Evolutionary conservation across 2,329 filamentous ascomycete species (phyloP).

Genomic region (Neoarthrinium moseri): DNA sequence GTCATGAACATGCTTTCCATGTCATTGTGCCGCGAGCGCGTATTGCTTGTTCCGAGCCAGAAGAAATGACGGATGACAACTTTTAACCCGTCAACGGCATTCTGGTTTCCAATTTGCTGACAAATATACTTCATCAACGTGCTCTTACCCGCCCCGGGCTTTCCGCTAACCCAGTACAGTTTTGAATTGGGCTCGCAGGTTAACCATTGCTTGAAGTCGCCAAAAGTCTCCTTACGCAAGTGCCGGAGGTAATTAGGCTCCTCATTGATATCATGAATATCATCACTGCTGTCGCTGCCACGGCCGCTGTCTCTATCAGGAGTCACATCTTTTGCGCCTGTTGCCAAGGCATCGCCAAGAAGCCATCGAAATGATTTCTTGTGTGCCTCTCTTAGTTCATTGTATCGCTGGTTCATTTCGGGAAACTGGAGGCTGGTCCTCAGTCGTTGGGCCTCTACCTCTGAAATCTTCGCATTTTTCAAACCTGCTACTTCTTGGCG

Average conservation of each 20-base stretch:
- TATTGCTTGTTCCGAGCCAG: neutral
- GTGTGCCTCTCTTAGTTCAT: neutral
- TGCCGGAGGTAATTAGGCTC: neutral
- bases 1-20: neutral
- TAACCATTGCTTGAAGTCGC: neutral
- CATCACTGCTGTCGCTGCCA: neutral
- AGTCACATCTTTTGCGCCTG: rapidly evolving
- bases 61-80: neutral
- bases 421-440: neutral
- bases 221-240: neutral
- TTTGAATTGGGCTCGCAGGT: neutral
- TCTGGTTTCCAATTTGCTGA: neutral
- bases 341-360: neutral
- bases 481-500: neutral
- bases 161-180: neutral
- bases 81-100: neutral
- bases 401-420: neutral
- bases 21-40: neutral
- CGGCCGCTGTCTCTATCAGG: too few relatives aligned
- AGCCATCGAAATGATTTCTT: neutral
- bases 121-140: neutral
- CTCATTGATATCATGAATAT: rapidly evolving
- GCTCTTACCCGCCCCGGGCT: neutral
- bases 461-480: neutral
- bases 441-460: neutral